Base-by-base conservation (phyloP, 495 filamentous ascomycete species). In the Hypomontagnella submonticulosa region DNA sequence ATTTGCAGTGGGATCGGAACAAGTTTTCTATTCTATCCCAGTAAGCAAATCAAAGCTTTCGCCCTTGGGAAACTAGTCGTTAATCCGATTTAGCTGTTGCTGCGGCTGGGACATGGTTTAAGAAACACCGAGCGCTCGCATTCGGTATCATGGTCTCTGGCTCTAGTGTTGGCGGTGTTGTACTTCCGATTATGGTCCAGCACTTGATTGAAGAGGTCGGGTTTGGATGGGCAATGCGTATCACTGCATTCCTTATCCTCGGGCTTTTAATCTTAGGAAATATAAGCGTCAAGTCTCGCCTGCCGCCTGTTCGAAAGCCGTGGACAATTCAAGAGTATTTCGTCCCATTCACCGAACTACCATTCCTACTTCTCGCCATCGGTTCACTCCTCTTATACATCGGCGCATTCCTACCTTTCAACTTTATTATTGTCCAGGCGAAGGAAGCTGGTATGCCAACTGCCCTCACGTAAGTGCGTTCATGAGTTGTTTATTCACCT, bases 221-320 rank as follows among this genome's bases (percentile, higher is more conserved):
- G 0, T 91, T 86, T 49, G 75, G 74, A 5, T 92, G 89, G 89
- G 76, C 88, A 1, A 86, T 91, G 80, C 84, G 89, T 2, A 84
- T 80, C 52, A 77, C 76, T 20, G 88, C 85, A 4, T 90, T 92
- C 55, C 44, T 91, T 15, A 83, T 90, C 36, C 80, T 91, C 1
- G 76, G 61, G 16, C 74, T 90, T 8, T 77, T 89, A 27, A 68
- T 80, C 57, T 75, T 88, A 50, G 79, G 81, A 37, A 87, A 62
- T 40, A 18, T 70, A 3, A 61, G 65, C 13, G 44, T 75, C 20
- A 63, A 65, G 15, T 56, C 66, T 18, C 48, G 53, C 18, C 52
- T 59, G 7, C 61, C 62, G 12, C 57, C 61, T 9, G 33, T 18
- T 1, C 48, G 18, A 83, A 59, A 60, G 13, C 43, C 57, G 0